Conservation (phyloP, 2,329 filamentous ascomycete species). For the Epichloe sylvatica region DNA sequence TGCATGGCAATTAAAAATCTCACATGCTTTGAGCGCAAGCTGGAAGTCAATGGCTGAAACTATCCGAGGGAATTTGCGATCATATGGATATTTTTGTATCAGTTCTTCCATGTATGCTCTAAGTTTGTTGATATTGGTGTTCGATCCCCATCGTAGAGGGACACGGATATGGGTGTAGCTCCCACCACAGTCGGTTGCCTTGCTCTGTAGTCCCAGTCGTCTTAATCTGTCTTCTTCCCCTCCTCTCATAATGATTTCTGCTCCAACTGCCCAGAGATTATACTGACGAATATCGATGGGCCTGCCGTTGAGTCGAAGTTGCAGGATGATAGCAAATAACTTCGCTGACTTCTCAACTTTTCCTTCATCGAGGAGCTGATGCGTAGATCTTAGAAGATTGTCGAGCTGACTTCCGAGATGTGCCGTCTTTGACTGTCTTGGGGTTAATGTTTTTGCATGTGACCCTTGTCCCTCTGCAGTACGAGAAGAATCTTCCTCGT, state of each 20-base stretch:
- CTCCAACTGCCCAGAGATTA: slow-evolving; percentile 69
- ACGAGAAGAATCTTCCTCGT: slow-evolving; percentile 35
- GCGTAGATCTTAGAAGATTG: slow-evolving; percentile 54
- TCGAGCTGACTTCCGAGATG: slow-evolving; percentile 38
- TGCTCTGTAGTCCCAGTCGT: background rate
- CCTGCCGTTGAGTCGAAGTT: slow-evolving; percentile 27
- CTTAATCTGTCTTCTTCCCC: slow-evolving; percentile 23
- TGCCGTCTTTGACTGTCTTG: slow-evolving; percentile 8
- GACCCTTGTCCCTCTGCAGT: background rate
- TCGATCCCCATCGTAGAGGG: slow-evolving; percentile 25
- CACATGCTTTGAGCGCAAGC: slow-evolving; percentile 64
- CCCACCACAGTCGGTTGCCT: background rate
- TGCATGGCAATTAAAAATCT: slow-evolving; percentile 61
- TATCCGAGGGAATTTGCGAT: slow-evolving; percentile 41
- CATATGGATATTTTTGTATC: slow-evolving; percentile 63
- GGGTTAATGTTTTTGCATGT: background rate
- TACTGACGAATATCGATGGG: slow-evolving; percentile 54
- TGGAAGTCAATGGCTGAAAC: slow-evolving; percentile 65
- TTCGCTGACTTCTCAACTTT: slow-evolving; percentile 59
- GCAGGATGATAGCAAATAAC: slow-evolving; percentile 61
- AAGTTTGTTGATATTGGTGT: slow-evolving; percentile 31
- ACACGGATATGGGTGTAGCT: background rate
- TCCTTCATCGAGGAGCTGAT: slow-evolving; percentile 55
- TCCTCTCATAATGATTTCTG: slow-evolving; percentile 63
- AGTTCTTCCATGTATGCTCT: slow-evolving; percentile 60